phyloP scores from a whole-genome alignment of 2,329 filamentous ascomycete genomes.

The Fusarium foetens region DNA sequence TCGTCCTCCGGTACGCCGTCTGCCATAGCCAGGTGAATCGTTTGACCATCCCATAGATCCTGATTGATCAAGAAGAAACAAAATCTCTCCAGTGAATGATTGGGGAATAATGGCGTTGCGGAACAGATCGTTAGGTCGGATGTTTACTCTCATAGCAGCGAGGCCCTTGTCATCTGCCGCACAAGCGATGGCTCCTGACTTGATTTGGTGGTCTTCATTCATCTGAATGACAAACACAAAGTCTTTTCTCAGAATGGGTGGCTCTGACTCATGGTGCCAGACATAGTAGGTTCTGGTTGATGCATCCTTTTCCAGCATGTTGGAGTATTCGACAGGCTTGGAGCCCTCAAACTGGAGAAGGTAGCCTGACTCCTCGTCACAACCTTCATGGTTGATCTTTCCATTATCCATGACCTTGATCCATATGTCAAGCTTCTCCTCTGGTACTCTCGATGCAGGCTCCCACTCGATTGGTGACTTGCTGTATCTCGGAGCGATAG shows the following conservation, averaged over 20 bases:
- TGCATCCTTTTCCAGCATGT: rapidly evolving
- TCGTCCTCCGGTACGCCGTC: rapidly evolving
- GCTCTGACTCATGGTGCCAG: neutral
- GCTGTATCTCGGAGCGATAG: neutral
- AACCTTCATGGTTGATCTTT: rapidly evolving
- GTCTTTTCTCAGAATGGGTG: neutral
- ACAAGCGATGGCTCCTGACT: neutral
- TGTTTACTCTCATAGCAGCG: neutral
- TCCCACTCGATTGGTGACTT: rapidly evolving
- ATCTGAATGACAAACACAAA: neutral
- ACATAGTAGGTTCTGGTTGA: rapidly evolving
- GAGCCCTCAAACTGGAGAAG: rapidly evolving
- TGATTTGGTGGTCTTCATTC: rapidly evolving
- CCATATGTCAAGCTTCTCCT: neutral
- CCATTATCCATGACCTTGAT: rapidly evolving
- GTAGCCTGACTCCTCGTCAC: neutral
- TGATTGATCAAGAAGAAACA: neutral
- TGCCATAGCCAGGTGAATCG: rapidly evolving
- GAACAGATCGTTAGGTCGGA: neutral
- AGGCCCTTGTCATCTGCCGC: rapidly evolving
- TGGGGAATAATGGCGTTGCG: neutral
- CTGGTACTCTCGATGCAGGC: rapidly evolving
- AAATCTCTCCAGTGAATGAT: neutral
- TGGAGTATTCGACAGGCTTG: neutral
- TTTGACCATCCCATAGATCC: neutral